Conservation (phyloP, 768 basidiomycete species). For the Sporobolomyces roseus region DNA sequence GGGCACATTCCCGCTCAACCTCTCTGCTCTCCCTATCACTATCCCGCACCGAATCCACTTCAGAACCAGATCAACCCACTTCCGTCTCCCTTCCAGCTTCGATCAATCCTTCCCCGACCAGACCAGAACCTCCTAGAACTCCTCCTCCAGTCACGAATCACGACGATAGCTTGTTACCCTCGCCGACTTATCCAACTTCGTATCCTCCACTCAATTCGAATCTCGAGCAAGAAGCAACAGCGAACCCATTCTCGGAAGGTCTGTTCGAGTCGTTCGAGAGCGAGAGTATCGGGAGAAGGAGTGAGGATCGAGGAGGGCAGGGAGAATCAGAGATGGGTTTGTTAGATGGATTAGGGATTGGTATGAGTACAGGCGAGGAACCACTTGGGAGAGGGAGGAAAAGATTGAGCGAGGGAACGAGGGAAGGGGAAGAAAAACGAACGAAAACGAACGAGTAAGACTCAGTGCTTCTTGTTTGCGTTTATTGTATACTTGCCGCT, state of each 20-base stretch:
- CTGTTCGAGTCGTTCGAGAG: not conserved
- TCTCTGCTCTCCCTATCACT: constrained; percentile 4
- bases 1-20: not conserved
- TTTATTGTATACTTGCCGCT: no score
- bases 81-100: not conserved
- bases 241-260: constrained; percentile 6
- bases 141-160: not conserved
- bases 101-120: not conserved
- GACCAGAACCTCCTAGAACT: not conserved
- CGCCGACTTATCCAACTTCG: constrained; percentile 11
- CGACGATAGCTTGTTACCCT: not conserved
- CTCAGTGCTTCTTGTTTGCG: no score
- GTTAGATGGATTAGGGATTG: not conserved
- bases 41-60: not conserved
- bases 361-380: not conserved
- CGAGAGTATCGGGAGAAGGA: no score
- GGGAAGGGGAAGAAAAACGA: not conserved
- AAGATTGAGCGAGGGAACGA: not conserved
- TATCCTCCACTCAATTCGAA: not conserved
- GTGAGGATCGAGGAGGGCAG: no score
- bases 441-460: not conserved
- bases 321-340: not conserved
- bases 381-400: not conserved
- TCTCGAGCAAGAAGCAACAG: not conserved
- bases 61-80: no score